Evolutionary conservation across 2,329 filamentous ascomycete genomes (phyloP).

Genomic region (Colletotrichum noveboracense): DNA sequence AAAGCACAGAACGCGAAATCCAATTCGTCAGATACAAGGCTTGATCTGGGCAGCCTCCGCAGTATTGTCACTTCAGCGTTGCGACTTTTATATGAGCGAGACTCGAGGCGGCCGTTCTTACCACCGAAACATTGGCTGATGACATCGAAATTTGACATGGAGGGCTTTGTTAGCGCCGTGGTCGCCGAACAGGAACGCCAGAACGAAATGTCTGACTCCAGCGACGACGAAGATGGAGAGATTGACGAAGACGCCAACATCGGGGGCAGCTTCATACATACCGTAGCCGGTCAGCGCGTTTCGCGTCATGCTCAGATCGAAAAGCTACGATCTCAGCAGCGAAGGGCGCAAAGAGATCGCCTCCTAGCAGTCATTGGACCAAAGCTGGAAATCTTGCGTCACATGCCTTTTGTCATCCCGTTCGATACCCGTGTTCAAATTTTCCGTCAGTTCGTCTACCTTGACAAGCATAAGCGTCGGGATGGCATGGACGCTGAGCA

Average conservation of each 20-base stretch:
- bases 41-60: slow-evolving; percentile 80
- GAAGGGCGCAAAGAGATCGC: slow-evolving; percentile 70
- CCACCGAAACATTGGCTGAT: slow-evolving; percentile 92
- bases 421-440: slow-evolving; percentile 91
- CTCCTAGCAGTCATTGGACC: slow-evolving; percentile 82
- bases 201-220: slow-evolving; percentile 52
- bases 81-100: slow-evolving; percentile 89
- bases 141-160: slow-evolving; percentile 87
- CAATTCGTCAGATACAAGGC: slow-evolving; percentile 26
- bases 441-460: slow-evolving; percentile 87
- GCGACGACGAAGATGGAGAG: slow-evolving; percentile 33
- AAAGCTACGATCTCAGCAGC: slow-evolving; percentile 66
- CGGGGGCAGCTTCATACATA: slow-evolving; percentile 27
- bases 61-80: slow-evolving; percentile 80
- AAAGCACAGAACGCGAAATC: neutral
- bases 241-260: slow-evolving; percentile 30
- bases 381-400: slow-evolving; percentile 86
- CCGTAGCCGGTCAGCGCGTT: slow-evolving; percentile 60
- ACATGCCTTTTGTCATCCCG: slow-evolving; percentile 96
- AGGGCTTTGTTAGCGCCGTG: slow-evolving; percentile 83
- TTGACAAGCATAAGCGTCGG: slow-evolving; percentile 78
- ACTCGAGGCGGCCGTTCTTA: slow-evolving; percentile 86
- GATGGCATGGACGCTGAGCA: slow-evolving; percentile 60
- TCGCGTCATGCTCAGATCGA: slow-evolving; percentile 70
- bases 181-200: slow-evolving; percentile 87